Evolutionary conservation across 331 rosid species (phyloP), one percentile per base, ranked within the genome.

Genomic region (Arachis monticola): DNA sequence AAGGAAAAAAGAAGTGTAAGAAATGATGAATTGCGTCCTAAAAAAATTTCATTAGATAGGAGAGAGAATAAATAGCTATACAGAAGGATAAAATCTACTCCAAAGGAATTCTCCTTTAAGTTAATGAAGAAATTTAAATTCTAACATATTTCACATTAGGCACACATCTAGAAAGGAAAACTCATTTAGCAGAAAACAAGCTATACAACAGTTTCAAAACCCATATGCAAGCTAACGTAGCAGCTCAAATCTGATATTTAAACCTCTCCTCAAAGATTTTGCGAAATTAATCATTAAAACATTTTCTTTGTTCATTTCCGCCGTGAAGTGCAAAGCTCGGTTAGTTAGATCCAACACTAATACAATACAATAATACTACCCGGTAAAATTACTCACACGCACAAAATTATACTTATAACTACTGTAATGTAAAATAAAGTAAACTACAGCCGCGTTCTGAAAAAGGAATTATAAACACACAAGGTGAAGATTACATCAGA

Each of bases 331-430:
- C 60, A 42, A 8, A 72, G 38, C 17, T 30, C 3, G 17, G 69
- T 65, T 52, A 40, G 64, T 11, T 42, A 65, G 78, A 81, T 71
- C 81, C 64, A 55, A 35, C 40, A 35, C 22, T 17, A 17, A 17
- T 17, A 17, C 22, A 17, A 17, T 17, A 17, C 22, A 17, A 17
- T 17, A 17, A 17, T 17, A 17, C 22, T 17, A 17, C 22, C 22
- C 22, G 22, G 22, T 17, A 17, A 17, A 17, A 17, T 17, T 17
- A 17, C 22, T 17, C 22, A 17, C 22, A 17, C 22, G 22, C 22
- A 17, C 22, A 17, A 17, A 17, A 17, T 17, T 17, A 17, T 17
- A 17, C 22, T 17, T 17, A 17, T 17, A 17, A 17, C 22, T 17
- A 17, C 22, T 17, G 22, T 17, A 17, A 17, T 17, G 44, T 42